A percentile compares a stretch with the other conserved stretches of the same genome.
Evolutionary conservation across 139 green algal species (phyloP).

Genomic region (Closterium sp.): DNA sequence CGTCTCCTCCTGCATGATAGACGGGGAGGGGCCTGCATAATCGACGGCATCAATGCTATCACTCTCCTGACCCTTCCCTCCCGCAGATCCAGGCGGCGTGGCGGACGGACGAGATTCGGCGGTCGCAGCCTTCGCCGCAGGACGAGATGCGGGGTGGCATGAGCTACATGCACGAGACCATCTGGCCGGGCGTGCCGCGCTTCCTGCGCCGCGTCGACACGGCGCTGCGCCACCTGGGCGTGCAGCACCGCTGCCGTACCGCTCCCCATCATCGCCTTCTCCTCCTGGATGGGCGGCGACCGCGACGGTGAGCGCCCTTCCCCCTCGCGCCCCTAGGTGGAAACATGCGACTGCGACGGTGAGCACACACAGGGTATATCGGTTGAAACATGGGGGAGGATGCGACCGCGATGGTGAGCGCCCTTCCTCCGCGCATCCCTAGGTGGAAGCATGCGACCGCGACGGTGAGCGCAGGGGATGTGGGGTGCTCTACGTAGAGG

Average conservation of each 20-base stretch:
- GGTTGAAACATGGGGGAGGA: background rate
- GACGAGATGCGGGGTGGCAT: constrained; percentile 85
- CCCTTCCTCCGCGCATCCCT: background rate
- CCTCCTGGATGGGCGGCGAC: constrained; percentile 94
- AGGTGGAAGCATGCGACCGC: background rate
- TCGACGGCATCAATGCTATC: no score
- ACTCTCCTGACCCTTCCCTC: no score
- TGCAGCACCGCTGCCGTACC: background rate
- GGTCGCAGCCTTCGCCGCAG: constrained; percentile 81
- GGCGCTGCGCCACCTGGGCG: constrained; percentile 79
- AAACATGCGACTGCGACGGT: background rate
- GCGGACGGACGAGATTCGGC: constrained; percentile 93
- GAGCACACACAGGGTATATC: no score
- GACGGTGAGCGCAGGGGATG: background rate
- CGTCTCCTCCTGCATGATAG: no score
- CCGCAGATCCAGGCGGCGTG: constrained; percentile 61
- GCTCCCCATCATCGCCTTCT: constrained; percentile 11
- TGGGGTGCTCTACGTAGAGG: background rate
- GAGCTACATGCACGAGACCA: constrained; percentile 89
- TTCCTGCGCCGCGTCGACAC: constrained; percentile 76
- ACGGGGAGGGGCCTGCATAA: no score
- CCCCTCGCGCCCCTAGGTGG: no score
- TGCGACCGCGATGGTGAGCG: constrained; percentile 18
- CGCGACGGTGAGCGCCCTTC: constrained; percentile 63
- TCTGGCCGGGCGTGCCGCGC: constrained; percentile 73